Percentiles rank a stretch among this genome's conserved stretches.
phyloP scores from a whole-genome alignment of 176 grass and related monocot genomes.

The Ananas comosus region DNA sequence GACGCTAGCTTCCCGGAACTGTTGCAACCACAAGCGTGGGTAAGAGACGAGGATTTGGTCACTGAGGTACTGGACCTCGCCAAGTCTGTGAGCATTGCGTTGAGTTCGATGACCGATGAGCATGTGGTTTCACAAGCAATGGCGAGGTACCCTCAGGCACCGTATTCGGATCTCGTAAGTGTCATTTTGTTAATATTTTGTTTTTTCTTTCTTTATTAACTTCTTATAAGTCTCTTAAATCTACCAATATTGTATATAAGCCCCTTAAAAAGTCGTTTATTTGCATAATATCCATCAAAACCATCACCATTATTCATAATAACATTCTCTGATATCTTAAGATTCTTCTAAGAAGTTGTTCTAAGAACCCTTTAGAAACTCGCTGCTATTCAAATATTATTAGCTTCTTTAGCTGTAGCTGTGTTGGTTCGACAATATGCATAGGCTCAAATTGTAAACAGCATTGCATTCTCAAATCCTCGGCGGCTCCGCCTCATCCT shows the following conservation, averaged over 20 bases:
- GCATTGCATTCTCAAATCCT: too few relatives aligned
- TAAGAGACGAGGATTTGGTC: slow-evolving; percentile 35
- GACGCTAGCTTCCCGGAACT: slow-evolving; percentile 53
- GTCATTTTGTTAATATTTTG: not conserved
- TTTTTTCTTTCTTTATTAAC: not conserved
- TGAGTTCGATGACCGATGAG: slow-evolving; percentile 73
- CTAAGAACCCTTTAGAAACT: too few relatives aligned
- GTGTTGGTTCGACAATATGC: too few relatives aligned
- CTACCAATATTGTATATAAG: not conserved
- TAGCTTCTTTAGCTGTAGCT: too few relatives aligned
- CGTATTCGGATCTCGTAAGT: slow-evolving; percentile 86
- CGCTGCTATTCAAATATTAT: too few relatives aligned
- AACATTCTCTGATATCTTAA: too few relatives aligned
- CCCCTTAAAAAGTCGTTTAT: too few relatives aligned
- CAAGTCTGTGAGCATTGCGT: slow-evolving; percentile 30
- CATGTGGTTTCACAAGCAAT: slow-evolving; percentile 58
- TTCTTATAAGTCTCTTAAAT: not conserved
- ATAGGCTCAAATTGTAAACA: too few relatives aligned
- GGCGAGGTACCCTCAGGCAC: slow-evolving; percentile 73
- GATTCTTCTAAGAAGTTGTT: too few relatives aligned
- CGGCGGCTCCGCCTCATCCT: too few relatives aligned
- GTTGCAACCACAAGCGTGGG: slow-evolving; percentile 35
- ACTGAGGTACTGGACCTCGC: slow-evolving; percentile 41
- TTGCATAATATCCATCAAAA: too few relatives aligned
- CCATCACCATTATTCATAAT: too few relatives aligned